phyloP scores from a whole-genome alignment of 2,329 filamentous ascomycete genomes.

The Calonectria pseudoreteaudii region DNA sequence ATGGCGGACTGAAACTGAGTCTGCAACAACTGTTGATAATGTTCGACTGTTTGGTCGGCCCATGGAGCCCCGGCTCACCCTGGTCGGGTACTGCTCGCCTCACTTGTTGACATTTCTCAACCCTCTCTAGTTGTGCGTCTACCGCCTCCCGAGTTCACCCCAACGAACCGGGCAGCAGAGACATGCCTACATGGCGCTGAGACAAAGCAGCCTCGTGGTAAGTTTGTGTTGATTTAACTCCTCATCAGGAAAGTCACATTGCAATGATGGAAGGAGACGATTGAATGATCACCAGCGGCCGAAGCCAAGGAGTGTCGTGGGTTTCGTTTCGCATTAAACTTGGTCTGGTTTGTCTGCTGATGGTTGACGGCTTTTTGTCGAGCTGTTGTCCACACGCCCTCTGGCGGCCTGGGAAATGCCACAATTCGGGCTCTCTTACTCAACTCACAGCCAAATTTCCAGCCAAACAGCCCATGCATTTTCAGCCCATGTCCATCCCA shows the following conservation, averaged over 20 bases:
- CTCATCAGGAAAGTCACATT: conserved; percentile 36
- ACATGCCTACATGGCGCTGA: conserved; percentile 34
- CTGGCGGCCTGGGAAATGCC: conserved; percentile 1
- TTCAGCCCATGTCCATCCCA: conserved; percentile 12
- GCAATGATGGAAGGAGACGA: conserved; percentile 15
- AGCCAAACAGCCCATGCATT: conserved; percentile 4
- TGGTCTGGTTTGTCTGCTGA: not conserved
- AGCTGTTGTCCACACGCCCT: not conserved
- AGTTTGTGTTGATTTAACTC: conserved; percentile 34
- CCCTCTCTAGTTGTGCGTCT: conserved; percentile 22
- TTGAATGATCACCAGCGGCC: not conserved
- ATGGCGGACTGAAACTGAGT: not conserved
- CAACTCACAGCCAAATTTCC: not conserved
- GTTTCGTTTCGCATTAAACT: conserved; percentile 26
- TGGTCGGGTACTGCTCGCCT: conserved; percentile 17
- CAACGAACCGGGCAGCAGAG: conserved; percentile 26
- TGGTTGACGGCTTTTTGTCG: conserved; percentile 8
- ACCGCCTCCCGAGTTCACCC: conserved; percentile 13
- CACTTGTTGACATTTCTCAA: conserved; percentile 28
- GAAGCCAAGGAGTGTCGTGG: conserved; percentile 28
- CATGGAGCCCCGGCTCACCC: conserved; percentile 6
- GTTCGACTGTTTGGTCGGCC: not conserved
- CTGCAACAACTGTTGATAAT: not conserved
- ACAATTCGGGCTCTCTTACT: not conserved
- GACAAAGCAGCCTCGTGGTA: conserved; percentile 28